Conservation (phyloP, 2,329 filamentous ascomycete species). For the Cladosporium halotolerans region DNA sequence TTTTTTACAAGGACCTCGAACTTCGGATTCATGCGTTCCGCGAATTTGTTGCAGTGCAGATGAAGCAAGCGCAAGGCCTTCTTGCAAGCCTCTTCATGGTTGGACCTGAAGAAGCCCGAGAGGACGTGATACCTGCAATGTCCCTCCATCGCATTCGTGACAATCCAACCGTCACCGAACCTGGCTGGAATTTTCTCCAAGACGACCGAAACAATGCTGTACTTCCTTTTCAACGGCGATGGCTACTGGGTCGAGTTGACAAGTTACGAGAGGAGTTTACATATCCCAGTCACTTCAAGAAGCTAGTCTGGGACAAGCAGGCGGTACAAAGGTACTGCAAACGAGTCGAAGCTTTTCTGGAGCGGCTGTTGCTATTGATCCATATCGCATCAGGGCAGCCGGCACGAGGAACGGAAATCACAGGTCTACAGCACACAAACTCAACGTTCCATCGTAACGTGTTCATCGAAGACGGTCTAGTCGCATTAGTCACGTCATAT, state of each 20-base stretch:
- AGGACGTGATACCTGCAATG: not conserved
- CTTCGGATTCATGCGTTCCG: not conserved
- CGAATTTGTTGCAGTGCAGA: not conserved
- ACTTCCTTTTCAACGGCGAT: not conserved
- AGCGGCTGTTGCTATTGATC: constrained; percentile 1
- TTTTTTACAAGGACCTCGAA: not conserved
- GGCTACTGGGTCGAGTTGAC: not conserved
- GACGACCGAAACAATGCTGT: constrained; percentile 1
- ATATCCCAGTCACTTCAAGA: not conserved
- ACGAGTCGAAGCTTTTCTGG: not conserved
- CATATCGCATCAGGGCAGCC: constrained; percentile 2
- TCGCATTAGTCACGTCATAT: constrained; percentile 9
- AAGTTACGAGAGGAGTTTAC: constrained; percentile 1
- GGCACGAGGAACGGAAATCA: constrained; percentile 6
- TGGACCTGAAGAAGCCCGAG: not conserved
- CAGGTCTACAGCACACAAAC: constrained; percentile 2
- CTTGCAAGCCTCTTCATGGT: not conserved
- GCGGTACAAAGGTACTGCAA: not conserved
- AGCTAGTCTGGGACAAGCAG: not conserved
- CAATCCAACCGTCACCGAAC: not conserved
- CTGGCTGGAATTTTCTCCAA: constrained; percentile 5
- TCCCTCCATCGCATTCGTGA: not conserved
- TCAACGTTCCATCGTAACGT: not conserved
- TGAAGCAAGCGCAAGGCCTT: not conserved
- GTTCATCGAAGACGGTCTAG: constrained; percentile 10